These are phyloP conservation scores for Gamarada debralockiae DNA, from an alignment of 495 filamentous ascomycete species.

Conservation along the genomic window DNA sequence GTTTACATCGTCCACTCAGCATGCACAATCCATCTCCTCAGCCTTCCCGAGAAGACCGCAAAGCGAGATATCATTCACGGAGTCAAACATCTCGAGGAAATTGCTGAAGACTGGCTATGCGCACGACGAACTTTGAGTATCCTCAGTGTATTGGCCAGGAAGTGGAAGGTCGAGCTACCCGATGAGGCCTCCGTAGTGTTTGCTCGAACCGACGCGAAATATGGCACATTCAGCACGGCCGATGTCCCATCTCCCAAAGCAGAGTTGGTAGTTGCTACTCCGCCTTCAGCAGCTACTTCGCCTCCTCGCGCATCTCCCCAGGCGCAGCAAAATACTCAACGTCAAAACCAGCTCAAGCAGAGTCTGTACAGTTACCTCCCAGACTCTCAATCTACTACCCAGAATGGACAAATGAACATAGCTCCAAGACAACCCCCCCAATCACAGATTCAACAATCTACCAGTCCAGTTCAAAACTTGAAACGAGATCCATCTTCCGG, in stretches of 20 bases:
- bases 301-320: slow-evolving; percentile 4
- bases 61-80: slow-evolving; percentile 85
- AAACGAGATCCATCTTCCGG: neutral
- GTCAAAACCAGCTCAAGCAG: slow-evolving; percentile 14
- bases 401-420: neutral
- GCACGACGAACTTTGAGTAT: slow-evolving; percentile 83
- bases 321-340: slow-evolving; percentile 3
- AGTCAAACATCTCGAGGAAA: slow-evolving; percentile 91
- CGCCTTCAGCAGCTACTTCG: slow-evolving; percentile 14
- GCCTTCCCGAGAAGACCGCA: slow-evolving; percentile 85
- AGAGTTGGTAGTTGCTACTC: slow-evolving; percentile 15
- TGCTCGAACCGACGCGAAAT: slow-evolving; percentile 55
- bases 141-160: slow-evolving; percentile 75
- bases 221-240: slow-evolving; percentile 47
- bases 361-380: slow-evolving; percentile 18
- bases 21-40: slow-evolving; percentile 91
- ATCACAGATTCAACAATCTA: neutral
- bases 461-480: neutral
- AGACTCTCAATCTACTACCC: neutral
- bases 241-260: slow-evolving; percentile 49
- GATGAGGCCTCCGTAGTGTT: slow-evolving; percentile 75
- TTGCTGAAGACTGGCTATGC: slow-evolving; percentile 91
- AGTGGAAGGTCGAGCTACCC: slow-evolving; percentile 85
- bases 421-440: neutral
- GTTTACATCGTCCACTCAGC: slow-evolving; percentile 94